Evolutionary conservation across 2,329 filamentous ascomycete genomes (phyloP), one percentile per base, ranked within the genome.

Genomic region (Beauveria bassiana): DNA sequence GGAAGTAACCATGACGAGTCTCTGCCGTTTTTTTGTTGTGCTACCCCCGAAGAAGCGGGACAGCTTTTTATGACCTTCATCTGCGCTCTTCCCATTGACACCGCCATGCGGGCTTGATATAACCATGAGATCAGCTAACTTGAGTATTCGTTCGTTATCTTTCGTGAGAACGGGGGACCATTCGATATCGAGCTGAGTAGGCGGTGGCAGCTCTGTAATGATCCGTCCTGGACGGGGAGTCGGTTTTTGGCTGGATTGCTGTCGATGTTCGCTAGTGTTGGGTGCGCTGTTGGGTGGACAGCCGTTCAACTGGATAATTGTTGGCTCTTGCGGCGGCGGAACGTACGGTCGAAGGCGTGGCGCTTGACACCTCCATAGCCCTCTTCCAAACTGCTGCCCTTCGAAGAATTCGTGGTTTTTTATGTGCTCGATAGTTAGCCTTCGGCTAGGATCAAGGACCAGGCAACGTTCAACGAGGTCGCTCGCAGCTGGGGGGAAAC

Each of bases 341-440:
- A 89, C 82, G 69, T 96, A 96, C 18, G 92, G 83, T 70, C 93
- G 91, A 66, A 99, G 77, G 51, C 91, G 85, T 2, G 95, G 95
- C 14, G 93, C 91, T 70, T 96, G 96, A 66, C 87, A 86, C 70
- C 90, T 90, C 95, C 95, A 99, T 31, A 99, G 74, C 9, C 81
- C 82, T 70, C 90, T 89, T 52, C 95, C 93, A 81, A 95, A 97
- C 49, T 79, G 78, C 45, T 96, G 85, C 1, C 92, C 92, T 43
- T 93, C 87, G 70, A 99, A 99, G 74, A 99, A 99, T 67, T 91
- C 86, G 71, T 99, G 95, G 66, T 93, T 96, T 73, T 96, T 96
- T 71, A 98, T 96, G 72, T 99, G 92, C 71, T 99, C 95, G 62
- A 98, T 90, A 0, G 91, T 93, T 43, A 99, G 77, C 64, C 95